phyloP scores from a whole-genome alignment of 805 yeast species.

The Suhomyces xylopsoci region DNA sequence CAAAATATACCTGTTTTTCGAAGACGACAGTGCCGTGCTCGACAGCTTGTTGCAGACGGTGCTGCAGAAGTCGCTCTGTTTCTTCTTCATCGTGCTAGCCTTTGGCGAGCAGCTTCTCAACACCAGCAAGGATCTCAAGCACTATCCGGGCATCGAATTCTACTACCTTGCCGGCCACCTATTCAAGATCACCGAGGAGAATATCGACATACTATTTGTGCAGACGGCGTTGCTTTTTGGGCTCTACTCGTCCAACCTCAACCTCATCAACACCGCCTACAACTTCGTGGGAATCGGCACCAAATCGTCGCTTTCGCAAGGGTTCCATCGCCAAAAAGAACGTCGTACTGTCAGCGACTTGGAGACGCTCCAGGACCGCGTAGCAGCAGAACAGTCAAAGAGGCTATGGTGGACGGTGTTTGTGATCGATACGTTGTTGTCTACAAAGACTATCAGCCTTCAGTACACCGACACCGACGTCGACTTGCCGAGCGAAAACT shows the following conservation, averaged over 20 bases:
- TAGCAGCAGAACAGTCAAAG: conserved; percentile 27
- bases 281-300: conserved; percentile 40
- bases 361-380: conserved; percentile 3
- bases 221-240: conserved; percentile 35
- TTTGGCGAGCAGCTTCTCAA: conserved; percentile 36
- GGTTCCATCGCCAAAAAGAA: conserved; percentile 32
- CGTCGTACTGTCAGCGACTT: conserved; percentile 6
- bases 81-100: conserved; percentile 33
- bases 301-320: conserved; percentile 35
- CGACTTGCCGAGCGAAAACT: conserved; percentile 37
- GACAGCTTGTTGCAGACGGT: background rate
- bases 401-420: conserved; percentile 44
- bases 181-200: conserved; percentile 31
- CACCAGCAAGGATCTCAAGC: conserved; percentile 3
- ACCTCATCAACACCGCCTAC: conserved; percentile 36
- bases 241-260: conserved; percentile 35
- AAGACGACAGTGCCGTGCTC: background rate
- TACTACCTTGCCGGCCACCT: conserved; percentile 31
- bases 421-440: conserved; percentile 39
- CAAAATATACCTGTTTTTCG: background rate
- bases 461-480: conserved; percentile 44
- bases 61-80: conserved; percentile 6
- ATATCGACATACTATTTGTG: conserved; percentile 28
- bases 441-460: conserved; percentile 38
- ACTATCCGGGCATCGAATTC: conserved; percentile 32